These are phyloP conservation scores for Yarrowia sp. DNA, from an alignment of 805 yeast species.

Conservation along the genomic window DNA sequence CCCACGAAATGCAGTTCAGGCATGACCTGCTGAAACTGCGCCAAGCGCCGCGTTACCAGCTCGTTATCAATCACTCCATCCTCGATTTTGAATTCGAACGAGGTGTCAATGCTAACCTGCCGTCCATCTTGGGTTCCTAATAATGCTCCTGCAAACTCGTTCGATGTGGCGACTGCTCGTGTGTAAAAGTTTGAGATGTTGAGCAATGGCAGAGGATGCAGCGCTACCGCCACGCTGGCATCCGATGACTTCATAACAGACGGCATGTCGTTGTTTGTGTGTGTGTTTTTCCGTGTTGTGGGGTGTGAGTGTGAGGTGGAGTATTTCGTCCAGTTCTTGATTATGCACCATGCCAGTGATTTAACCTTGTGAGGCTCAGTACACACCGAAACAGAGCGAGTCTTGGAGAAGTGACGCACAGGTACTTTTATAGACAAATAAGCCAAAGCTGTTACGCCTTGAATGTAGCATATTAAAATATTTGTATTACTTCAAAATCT, in stretches of 20 bases:
- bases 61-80: slow-evolving; percentile 32
- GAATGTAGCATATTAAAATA: no score
- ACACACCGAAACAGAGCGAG: neutral
- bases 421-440: no score
- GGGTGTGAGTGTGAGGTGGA: neutral
- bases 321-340: neutral
- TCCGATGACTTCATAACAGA: slow-evolving; percentile 1
- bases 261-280: neutral
- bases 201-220: slow-evolving; percentile 40
- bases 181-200: slow-evolving; percentile 39
- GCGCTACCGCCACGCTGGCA: slow-evolving; percentile 24
- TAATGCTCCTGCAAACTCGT: slow-evolving; percentile 37
- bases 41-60: neutral
- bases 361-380: neutral
- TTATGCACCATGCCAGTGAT: neutral
- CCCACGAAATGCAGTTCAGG: slow-evolving; percentile 38
- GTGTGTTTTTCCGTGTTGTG: neutral
- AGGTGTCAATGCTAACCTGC: slow-evolving; percentile 35
- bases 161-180: slow-evolving; percentile 29
- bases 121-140: slow-evolving; percentile 36
- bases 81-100: slow-evolving; percentile 35
- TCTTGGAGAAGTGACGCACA: neutral
- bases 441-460: neutral
- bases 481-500: no score
- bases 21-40: slow-evolving; percentile 30